phyloP scores from a whole-genome alignment of 2,329 filamentous ascomycete species.

The Aspergillus jensenii region DNA sequence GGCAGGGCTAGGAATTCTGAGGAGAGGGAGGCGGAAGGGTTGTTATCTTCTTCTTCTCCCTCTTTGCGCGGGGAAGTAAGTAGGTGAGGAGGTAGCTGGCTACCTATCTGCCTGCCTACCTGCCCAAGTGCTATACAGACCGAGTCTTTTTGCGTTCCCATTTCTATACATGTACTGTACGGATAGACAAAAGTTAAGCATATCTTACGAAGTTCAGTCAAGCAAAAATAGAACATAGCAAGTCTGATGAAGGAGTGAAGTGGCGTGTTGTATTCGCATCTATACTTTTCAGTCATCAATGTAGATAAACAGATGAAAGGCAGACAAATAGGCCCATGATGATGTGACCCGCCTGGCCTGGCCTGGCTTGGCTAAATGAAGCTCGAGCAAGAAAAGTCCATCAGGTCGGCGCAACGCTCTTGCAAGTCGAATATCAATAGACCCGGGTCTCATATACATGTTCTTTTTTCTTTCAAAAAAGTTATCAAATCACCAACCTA shows the following conservation, averaged over 20 bases:
- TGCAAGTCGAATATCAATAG: background rate
- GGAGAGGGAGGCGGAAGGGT: background rate
- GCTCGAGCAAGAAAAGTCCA: background rate
- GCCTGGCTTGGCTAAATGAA: background rate
- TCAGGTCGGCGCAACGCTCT: background rate
- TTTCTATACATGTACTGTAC: background rate
- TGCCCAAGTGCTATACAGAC: background rate
- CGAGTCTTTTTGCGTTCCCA: background rate
- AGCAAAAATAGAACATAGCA: background rate
- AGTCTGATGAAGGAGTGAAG: background rate
- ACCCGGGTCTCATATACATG: background rate
- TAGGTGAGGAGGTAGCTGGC: background rate
- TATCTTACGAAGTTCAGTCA: background rate
- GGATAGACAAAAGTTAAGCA: background rate
- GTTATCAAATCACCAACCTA: background rate
- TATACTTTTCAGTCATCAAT: background rate
- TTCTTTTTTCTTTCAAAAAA: background rate
- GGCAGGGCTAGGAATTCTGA: background rate
- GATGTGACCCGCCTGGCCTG: background rate
- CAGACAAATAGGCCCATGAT: background rate
- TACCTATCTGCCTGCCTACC: background rate
- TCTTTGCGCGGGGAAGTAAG: background rate
- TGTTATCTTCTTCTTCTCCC: background rate
- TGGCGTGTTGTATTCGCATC: slow-evolving; percentile 4
- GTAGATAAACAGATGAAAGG: background rate